Evolutionary conservation across 225 moss, liverwort and hornwort genomes (phyloP), one percentile per base, ranked within the genome.

Genomic region (Bryoerythrophyllum caledonicum): DNA sequence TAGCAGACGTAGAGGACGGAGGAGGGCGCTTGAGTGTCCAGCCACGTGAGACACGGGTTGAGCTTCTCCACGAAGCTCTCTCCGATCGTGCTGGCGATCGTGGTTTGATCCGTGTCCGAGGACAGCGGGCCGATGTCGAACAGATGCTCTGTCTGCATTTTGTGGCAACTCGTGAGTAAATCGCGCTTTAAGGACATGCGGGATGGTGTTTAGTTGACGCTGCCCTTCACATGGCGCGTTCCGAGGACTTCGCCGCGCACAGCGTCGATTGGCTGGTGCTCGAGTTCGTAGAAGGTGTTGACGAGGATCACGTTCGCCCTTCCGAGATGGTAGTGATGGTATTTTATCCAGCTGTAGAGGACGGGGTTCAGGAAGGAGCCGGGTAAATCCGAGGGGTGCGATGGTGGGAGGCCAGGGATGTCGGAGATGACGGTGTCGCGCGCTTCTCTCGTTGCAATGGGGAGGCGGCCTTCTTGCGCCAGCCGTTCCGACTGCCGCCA

Each of bases 41-140:
- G 68, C 68, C 68, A 68, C 34, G 34, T 68, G 7, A 53, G 13
- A 4, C 34, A 68, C 53, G 68, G 53, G 21, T 68, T 32, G 1
- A 53, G 14, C 14, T 53, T 32, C 52, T 68, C 53, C 34, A 68
- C 52, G n/a, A 53, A 34, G 68, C 68, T 53, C 30, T 53, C 68
- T 53, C 68, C 68, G 19, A 53, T 53, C 32, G 52, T 28, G 68
- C 11, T 68, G 32, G n/a, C 34, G 21, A 52, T 34, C 6, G 32
- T 43, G 4, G 67, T 67, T 49, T 67, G 67, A 20, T 30, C n/a
- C 2, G 12, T 14, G 0, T 68, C 53, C 7, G 53, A 68, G 13
- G 68, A 68, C 34, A 68, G 4, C 21, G 68, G 68, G 14, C 68
- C 68, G 30, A 68, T 68, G 52, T 68, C 14, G 34, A 68, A 68